A percentile compares a stretch with the other conserved stretches of the same genome.
phyloP scores from a whole-genome alignment of 768 basidiomycete genomes.

The Phanerochaete sordida region DNA sequence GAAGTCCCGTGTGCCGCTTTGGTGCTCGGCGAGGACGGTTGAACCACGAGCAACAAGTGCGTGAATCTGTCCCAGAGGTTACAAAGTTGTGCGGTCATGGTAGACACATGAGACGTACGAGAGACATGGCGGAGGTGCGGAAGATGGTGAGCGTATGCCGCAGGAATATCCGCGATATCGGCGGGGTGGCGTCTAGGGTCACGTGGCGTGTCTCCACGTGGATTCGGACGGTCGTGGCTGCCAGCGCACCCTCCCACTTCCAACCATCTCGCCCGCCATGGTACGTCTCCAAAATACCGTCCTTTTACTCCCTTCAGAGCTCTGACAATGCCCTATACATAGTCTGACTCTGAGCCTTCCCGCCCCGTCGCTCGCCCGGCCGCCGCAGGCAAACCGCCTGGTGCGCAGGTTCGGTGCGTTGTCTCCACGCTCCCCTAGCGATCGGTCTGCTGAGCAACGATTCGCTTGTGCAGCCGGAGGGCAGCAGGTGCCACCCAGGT shows the following conservation, averaged over 20 bases:
- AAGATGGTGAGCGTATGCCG: neutral
- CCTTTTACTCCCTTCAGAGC: neutral
- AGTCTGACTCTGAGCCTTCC: constrained; percentile 80
- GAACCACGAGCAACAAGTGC: constrained; percentile 77
- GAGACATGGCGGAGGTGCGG: constrained; percentile 22
- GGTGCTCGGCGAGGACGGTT: constrained; percentile 84
- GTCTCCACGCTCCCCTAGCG: neutral
- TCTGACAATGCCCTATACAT: neutral
- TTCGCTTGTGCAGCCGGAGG: constrained; percentile 51
- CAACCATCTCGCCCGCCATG: constrained; percentile 24
- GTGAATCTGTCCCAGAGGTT: constrained; percentile 53
- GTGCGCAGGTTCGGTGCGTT: constrained; percentile 79
- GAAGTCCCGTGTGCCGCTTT: constrained; percentile 78
- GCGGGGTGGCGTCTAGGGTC: neutral
- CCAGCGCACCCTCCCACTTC: constrained; percentile 24
- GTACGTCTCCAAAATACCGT: constrained; percentile 21
- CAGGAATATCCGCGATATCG: neutral
- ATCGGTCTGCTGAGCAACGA: neutral
- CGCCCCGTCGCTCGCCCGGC: constrained; percentile 36
- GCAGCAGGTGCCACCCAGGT: constrained; percentile 57
- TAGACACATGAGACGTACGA: constrained; percentile 17
- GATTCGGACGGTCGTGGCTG: constrained; percentile 14
- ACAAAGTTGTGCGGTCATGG: neutral
- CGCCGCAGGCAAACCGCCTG: constrained; percentile 61
- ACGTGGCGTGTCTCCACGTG: constrained; percentile 16